phyloP scores from a whole-genome alignment of 2,329 filamentous ascomycete genomes.

The Hypomyces rosellus region DNA sequence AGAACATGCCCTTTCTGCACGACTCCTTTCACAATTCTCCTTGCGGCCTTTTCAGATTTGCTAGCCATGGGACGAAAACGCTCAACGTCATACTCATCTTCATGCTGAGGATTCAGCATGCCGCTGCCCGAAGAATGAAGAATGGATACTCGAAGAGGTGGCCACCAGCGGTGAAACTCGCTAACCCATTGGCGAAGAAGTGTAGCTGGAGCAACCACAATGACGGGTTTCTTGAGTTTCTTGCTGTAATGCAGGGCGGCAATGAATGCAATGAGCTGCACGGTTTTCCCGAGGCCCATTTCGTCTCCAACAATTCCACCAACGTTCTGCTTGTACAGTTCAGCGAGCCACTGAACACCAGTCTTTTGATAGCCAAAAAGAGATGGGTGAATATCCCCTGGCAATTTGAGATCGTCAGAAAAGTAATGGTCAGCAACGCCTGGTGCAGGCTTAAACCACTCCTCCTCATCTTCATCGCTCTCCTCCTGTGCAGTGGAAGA shows the following conservation, averaged over 20 bases:
- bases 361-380: constrained; percentile 97
- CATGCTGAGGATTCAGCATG: constrained; percentile 76
- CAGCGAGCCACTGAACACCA: constrained; percentile 91
- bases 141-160: constrained; percentile 92
- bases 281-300: constrained; percentile 97
- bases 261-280: constrained; percentile 67
- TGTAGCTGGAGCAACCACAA: constrained; percentile 89
- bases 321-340: constrained; percentile 81
- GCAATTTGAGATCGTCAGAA: constrained; percentile 70
- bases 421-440: constrained; percentile 70
- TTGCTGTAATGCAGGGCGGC: constrained; percentile 90
- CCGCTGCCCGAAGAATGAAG: constrained; percentile 92
- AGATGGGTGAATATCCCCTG: constrained; percentile 87
- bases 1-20: constrained; percentile 82
- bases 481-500: constrained; percentile 31
- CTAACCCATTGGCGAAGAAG: constrained; percentile 97
- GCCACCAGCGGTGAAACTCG: constrained; percentile 99
- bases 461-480: constrained; percentile 40
- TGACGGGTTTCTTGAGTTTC: constrained; percentile 74
- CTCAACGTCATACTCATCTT: constrained; percentile 47
- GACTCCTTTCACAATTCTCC: constrained; percentile 75
- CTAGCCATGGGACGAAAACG: constrained; percentile 28
- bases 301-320: constrained; percentile 96
- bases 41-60: constrained; percentile 53
- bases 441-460: constrained; percentile 86